Conservation (phyloP, 805 yeast species). For the baker's yeast (Saccharomyces cerevisiae) region DNA sequence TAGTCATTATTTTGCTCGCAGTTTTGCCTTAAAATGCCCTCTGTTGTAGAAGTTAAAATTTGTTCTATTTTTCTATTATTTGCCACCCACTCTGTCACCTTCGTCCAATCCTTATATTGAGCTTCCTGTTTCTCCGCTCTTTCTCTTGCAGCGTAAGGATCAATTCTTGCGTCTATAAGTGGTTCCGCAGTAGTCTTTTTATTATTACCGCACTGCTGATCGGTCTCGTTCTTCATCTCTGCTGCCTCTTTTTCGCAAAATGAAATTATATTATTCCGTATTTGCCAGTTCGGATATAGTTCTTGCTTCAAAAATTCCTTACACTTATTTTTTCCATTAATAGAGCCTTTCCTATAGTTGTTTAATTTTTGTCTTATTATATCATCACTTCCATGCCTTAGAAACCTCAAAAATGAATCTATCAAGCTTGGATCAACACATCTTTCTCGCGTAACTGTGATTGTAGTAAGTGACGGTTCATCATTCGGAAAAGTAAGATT, state of each 20-base stretch:
- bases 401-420: slow-evolving; percentile 24
- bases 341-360: slow-evolving; percentile 23
- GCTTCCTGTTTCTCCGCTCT: slow-evolving; percentile 24
- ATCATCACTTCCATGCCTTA: slow-evolving; percentile 38
- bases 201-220: slow-evolving; percentile 10
- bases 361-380: slow-evolving; percentile 38
- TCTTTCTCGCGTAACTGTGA: slow-evolving; percentile 22
- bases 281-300: slow-evolving; percentile 42
- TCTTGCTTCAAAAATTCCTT: slow-evolving; percentile 29
- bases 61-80: slow-evolving; percentile 37
- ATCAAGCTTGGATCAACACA: slow-evolving; percentile 27
- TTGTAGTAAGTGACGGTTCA: slow-evolving; percentile 7
- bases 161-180: slow-evolving; percentile 32
- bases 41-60: slow-evolving; percentile 34
- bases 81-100: slow-evolving; percentile 30
- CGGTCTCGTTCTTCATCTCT: slow-evolving; percentile 27
- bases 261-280: slow-evolving; percentile 33
- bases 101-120: slow-evolving; percentile 25
- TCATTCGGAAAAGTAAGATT: slow-evolving; percentile 12
- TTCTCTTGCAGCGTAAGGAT: slow-evolving; percentile 45
- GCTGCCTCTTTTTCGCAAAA: slow-evolving; percentile 34
- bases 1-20: slow-evolving; percentile 31
- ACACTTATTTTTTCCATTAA: slow-evolving; percentile 27
- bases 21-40: slow-evolving; percentile 28
- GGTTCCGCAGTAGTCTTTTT: slow-evolving; percentile 12